Base-by-base conservation (phyloP, 129 eudicot species). In the Helianthus tuberosus region DNA sequence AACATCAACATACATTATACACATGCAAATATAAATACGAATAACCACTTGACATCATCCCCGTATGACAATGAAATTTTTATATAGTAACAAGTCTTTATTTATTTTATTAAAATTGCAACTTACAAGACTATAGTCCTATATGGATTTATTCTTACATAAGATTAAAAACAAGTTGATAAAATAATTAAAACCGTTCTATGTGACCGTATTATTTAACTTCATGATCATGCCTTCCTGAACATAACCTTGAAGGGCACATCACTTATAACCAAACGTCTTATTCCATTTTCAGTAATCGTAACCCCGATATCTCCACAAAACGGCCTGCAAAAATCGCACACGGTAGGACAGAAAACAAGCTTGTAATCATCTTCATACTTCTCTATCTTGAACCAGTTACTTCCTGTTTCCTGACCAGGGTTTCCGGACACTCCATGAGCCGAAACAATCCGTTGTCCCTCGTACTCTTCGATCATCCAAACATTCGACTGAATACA, bases 181-280 rank as follows among this genome's bases (percentile, higher is more conserved):
- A 32, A 32, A 32, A 32, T 32, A 32, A 32, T 3, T 32, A 32
- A 32, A 32, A 32, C 36, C 36, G 0, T 32, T 32, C 36, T 1
- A 32, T 32, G 36, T 32, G 36, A 32, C 36, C 12, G 14, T 48
- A 36, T 11, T 1, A 1, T 1, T 14, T 10, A 47, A 10, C 46
- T 52, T 27, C 32, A 27, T 27, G 32, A 27, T 27, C 32, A 76
- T 39, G 81, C 88, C 75, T 80, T 80, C 82, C 29, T 70, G 52
- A 86, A 83, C 71, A 77, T 59, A 46, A 86, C 62, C 69, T 67
- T 83, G 16, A 83, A 70, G 0, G 91, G 88, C 20, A 46, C 77
- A 55, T 76, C 80, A 53, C 80, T 67, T 43, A 83, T 43, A 74
- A 41, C 84, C 76, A 86, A 41, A 41, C 79, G 79, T 46, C 88